Evolutionary conservation across 2,329 filamentous ascomycete genomes (phyloP), one percentile per base, ranked within the genome.

Genomic region (Aspergillus candidus): DNA sequence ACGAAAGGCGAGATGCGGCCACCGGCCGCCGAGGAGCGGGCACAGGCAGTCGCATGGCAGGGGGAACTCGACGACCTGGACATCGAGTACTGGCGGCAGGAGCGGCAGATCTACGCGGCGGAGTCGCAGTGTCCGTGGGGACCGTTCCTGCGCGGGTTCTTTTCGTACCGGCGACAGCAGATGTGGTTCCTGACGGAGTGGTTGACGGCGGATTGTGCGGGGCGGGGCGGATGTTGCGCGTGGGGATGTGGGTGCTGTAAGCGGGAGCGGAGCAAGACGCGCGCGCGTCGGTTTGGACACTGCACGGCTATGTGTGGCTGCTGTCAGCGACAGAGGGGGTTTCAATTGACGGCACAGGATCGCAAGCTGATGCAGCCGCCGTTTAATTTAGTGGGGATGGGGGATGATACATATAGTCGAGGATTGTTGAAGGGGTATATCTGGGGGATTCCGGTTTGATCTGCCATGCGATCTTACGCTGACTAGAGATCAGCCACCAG

Each of bases 241-340:
- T 41, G 44, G 29, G 32, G 14, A 35, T 51, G 48, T 51, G 43
- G 48, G 32, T 48, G 45, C 27, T 50, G 47, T 33, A 34, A 41
- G 14, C 44, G 14, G 32, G 4, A 11, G 11, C 38, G 42, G 13
- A 14, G 29, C 22, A 31, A 37, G 27, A 38, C 29, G 11, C 27
- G 37, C 11, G 30, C 33, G 36, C 11, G 35, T 17, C 37, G 42
- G 6, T 12, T 35, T 36, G 37, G 37, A 11, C 42, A 44, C 36
- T 44, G 42, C 15, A 44, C 42, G 32, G 15, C 40, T 13, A 38
- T 40, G 27, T 44, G 42, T 40, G 42, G 42, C 8, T 44, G 42
- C 35, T 44, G 42, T 44, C 37, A 27, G 18, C 32, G 42, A 31
- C 27, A 15, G 10, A 17, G 42, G 42, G 42, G 42, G n/a, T 44